Evolutionary conservation across 768 basidiomycete genomes (phyloP).

Genomic region (Coprinellus micaceus): DNA sequence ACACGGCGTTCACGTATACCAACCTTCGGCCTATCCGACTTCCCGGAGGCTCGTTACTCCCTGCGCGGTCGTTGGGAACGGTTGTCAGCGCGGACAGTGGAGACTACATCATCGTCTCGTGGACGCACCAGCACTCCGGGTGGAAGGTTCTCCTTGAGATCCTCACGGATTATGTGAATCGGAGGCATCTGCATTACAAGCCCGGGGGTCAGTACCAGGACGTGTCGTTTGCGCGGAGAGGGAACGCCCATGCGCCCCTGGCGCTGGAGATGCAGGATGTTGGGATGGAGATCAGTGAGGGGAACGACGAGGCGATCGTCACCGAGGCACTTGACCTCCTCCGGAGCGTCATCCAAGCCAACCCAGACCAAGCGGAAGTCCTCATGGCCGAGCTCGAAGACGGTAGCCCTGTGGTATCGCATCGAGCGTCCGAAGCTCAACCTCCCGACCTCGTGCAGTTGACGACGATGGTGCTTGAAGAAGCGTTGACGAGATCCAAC

Average conservation of each 20-base stretch:
- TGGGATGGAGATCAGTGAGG: slow-evolving; percentile 64
- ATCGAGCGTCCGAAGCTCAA: slow-evolving; percentile 48
- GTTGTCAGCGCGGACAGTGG: slow-evolving; percentile 70
- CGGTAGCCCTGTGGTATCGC: slow-evolving; percentile 48
- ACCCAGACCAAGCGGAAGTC: slow-evolving; percentile 56
- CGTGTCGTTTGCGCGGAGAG: slow-evolving; percentile 49
- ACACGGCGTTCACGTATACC: slow-evolving; percentile 53
- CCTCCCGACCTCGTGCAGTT: slow-evolving; percentile 75
- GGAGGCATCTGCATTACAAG: slow-evolving; percentile 42
- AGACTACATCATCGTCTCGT: slow-evolving; percentile 67
- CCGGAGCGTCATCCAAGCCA: slow-evolving; percentile 70
- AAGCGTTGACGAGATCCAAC: slow-evolving; percentile 59
- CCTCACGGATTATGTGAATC: slow-evolving; percentile 69
- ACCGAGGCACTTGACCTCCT: slow-evolving; percentile 78
- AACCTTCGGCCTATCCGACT: slow-evolving; percentile 66
- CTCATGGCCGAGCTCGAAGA: slow-evolving; percentile 68
- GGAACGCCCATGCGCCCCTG: slow-evolving; percentile 36
- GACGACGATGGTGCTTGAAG: slow-evolving; percentile 77
- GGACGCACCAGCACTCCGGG: slow-evolving; percentile 80
- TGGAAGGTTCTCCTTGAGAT: slow-evolving; percentile 87
- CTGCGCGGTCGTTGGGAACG: slow-evolving; percentile 61
- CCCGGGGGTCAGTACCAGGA: slow-evolving; percentile 45
- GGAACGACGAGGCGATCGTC: slow-evolving; percentile 61
- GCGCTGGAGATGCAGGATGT: slow-evolving; percentile 39
- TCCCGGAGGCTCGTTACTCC: slow-evolving; percentile 73